A percentile compares a stretch with the other conserved stretches of the same genome.
Evolutionary conservation across 345 rosid genomes (phyloP).

Genomic region (Sonneratia alba): DNA sequence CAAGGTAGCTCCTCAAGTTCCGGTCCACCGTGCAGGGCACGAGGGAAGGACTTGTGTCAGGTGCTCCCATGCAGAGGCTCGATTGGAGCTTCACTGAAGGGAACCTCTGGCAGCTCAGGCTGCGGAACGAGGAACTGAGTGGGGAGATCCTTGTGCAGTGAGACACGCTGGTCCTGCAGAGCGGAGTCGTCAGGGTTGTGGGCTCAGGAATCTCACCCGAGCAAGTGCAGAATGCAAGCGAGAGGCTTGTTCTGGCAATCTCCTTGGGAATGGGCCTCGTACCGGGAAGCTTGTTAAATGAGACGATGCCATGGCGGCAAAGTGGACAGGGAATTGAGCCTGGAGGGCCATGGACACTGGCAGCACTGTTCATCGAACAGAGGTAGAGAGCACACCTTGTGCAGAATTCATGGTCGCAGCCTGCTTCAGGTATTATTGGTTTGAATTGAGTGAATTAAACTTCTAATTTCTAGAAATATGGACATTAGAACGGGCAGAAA

Average conservation of each 20-base stretch:
- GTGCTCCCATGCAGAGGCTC: slow-evolving; percentile 63
- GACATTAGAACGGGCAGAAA: too few species aligned
- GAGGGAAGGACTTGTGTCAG: slow-evolving; percentile 41
- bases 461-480: too few species aligned
- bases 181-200: slow-evolving; percentile 43
- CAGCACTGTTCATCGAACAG: slow-evolving; percentile 56
- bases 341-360: slow-evolving; percentile 35
- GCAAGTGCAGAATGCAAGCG: slow-evolving; percentile 64
- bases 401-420: slow-evolving; percentile 89
- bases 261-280: slow-evolving; percentile 28
- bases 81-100: slow-evolving; percentile 43
- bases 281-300: slow-evolving; percentile 58
- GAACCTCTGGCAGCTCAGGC: slow-evolving; percentile 62
- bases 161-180: slow-evolving; percentile 51
- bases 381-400: slow-evolving; percentile 76
- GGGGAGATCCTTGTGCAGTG: slow-evolving; percentile 45
- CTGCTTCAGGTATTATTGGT: slow-evolving; percentile 21
- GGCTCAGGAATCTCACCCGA: slow-evolving; percentile 49
- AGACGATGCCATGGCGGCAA: slow-evolving; percentile 77
- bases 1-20: slow-evolving; percentile 27
- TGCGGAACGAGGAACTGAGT: slow-evolving; percentile 53
- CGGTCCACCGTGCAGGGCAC: slow-evolving; percentile 28
- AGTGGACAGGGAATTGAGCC: slow-evolving; percentile 90
- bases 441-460: neutral
- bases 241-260: slow-evolving; percentile 57